Evolutionary conservation across 129 eudicot genomes (phyloP), one percentile per base, ranked within the genome.

Genomic region (Pseudognaphalium luteoalbum): DNA sequence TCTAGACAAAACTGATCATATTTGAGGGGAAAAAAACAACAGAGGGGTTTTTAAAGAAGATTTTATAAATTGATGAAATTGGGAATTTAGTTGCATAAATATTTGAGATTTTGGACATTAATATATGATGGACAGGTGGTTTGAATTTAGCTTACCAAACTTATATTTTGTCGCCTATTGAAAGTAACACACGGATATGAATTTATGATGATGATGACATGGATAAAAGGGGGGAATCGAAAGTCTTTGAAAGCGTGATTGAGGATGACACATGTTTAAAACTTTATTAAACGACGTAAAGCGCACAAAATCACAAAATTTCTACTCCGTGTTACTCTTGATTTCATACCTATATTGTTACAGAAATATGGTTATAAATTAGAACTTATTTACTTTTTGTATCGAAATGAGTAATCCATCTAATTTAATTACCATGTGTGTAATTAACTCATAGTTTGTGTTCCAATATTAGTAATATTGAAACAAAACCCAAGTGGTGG

Each of bases 131-230:
- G 84, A 86, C 82, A 81, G 86, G 81, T 87, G 80, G 80, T 70
- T 17, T 81, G 4, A 44, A 44, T 54, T 39, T 73, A 81, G 88
- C 80, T 82, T 70, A 77, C 92, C 88, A 80, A 82, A 78, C 77
- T 54, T 54, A 59, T 61, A 20, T 60, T 8, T 15, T 66, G 64
- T 51, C 44, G 35, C 65, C 34, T 39, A 50, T 14, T 64, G 11
- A 15, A 21, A 37, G 60, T n/a, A 67, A 35, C 59, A 34, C 68
- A 56, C 16, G 0, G 34, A 32, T 35, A 58, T 39, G 61, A 17
- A 17, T 14, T 10, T 51, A 15, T 16, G 58, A 16, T 51, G 14
- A 21, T 35, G 41, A 65, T n/a, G 15, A n/a, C 6, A 68, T 77
- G 59, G n/a, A 20, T 56, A 29, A 16, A 39, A 3, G 81, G 70